phyloP scores from a whole-genome alignment of 164 flowering plant species.

The Aristolochia californica region DNA sequence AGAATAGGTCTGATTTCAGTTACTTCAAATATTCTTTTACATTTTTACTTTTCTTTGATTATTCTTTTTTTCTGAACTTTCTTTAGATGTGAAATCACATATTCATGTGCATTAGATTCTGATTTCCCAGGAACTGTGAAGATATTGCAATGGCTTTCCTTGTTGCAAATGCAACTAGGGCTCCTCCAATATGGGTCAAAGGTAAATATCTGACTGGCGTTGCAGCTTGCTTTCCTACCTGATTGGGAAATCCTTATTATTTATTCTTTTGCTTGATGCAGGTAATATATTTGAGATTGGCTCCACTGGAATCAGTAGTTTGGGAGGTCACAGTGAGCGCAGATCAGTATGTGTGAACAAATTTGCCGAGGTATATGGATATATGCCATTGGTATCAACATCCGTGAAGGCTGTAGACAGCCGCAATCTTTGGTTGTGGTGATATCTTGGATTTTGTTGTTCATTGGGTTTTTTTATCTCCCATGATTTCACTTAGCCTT shows the following conservation, averaged over 20 bases:
- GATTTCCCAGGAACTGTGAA: constrained; percentile 73
- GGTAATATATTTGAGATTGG: constrained; percentile 91
- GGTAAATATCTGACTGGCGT: constrained; percentile 28
- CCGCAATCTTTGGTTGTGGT: constrained; percentile 72
- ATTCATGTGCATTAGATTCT: constrained; percentile 2
- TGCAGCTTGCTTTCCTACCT: neutral
- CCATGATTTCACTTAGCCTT: neutral
- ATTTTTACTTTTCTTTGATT: neutral
- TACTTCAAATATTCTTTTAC: constrained; percentile 9
- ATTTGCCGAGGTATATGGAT: constrained; percentile 53
- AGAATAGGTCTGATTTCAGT: constrained; percentile 76
- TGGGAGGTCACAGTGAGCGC: constrained; percentile 71
- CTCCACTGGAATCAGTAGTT: constrained; percentile 85
- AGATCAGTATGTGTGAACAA: constrained; percentile 61
- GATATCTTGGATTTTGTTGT: constrained; percentile 7
- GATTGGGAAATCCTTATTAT: neutral
- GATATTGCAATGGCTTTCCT: constrained; percentile 98
- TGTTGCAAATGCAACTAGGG: constrained; percentile 78
- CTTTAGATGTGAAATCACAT: neutral
- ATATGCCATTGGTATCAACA: constrained; percentile 72
- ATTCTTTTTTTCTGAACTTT: neutral
- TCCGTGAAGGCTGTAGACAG: constrained; percentile 75
- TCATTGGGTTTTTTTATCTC: neutral
- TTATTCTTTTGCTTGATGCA: constrained; percentile 10
- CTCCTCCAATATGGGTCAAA: constrained; percentile 95